Evolutionary conservation across 441 rosid genomes (phyloP), one percentile per base, ranked within the genome.

Genomic region (Hypseocharis bilobata): DNA sequence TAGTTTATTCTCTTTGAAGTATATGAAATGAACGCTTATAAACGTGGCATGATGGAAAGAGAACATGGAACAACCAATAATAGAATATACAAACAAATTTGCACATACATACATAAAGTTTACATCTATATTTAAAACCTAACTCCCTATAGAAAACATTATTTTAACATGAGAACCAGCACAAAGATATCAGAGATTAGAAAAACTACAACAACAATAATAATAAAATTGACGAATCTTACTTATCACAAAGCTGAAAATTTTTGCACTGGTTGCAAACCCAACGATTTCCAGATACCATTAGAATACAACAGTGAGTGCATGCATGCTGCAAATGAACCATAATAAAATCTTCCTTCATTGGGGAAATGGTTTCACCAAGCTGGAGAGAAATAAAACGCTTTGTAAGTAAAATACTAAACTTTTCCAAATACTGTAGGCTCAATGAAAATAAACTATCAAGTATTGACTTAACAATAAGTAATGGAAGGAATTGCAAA

Each of bases 221-320:
- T n/a, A n/a, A n/a, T n/a, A n/a, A n/a, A n/a, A n/a, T n/a, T n/a
- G n/a, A 32, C 79, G 72, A 72, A 45, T 70, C 91, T 79, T 84
- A 94, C 99, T 79, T 85, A 68, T 94, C 96, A 79, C 99, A 94
- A 65, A 94, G 83, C 85, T 91, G 89, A 74, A 94, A 94, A 68
- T 78, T 82, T 79, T 94, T 54, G 91, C 99, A 94, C 81, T 85
- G 91, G 72, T 75, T 81, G 86, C 99, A 94, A 74, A 85, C 88
- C 96, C 97, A 90, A 22, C 88, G 90, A 54, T 54, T 54, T 23
- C 59, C 30, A 3, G 59, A 54, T 54, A 54, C 59, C 96, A 94
- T 91, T 65, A 91, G 77, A 47, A 47, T 47, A 47, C 54, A 47
- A 19, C 54, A 47, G 54, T 47, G 54, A 17, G 23, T 47, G 25